Percentiles rank a stretch among this genome's conserved stretches.
These are phyloP conservation scores for Xylariaceae sp. DNA, from an alignment of 2,329 filamentous ascomycete species.

Conservation along the genomic window DNA sequence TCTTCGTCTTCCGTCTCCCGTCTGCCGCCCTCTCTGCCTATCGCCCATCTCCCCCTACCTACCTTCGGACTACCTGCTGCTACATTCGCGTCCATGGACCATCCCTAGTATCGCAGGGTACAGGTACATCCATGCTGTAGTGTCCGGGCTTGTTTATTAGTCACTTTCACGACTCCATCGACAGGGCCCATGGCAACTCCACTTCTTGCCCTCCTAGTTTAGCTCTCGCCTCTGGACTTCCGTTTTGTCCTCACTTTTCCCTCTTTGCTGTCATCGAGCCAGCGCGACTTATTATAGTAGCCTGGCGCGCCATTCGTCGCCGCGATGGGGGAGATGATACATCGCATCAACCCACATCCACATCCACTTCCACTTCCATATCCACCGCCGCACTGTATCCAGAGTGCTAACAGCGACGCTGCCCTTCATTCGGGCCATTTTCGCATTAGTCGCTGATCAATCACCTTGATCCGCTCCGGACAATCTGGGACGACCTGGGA, in stretches of 20 bases:
- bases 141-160: conserved; percentile 4
- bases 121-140: neutral
- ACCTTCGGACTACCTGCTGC: neutral
- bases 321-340: conserved; percentile 13
- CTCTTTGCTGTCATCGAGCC: neutral
- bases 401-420: conserved; percentile 10
- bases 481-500: neutral
- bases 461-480: conserved; percentile 9
- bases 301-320: conserved; percentile 9
- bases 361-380: too few relatives aligned
- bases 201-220: conserved; percentile 14
- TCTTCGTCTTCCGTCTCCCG: conserved; percentile 2
- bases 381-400: conserved; percentile 4
- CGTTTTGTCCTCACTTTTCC: conserved; percentile 2
- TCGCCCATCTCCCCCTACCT: neutral
- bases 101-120: neutral
- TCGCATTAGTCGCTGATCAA: conserved; percentile 15
- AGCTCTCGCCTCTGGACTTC: conserved; percentile 7
- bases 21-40: neutral
- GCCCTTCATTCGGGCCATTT: conserved; percentile 6
- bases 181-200: conserved; percentile 14
- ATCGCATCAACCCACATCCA: conserved; percentile 8
- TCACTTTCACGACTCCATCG: neutral
- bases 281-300: conserved; percentile 1
- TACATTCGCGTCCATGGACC: too few relatives aligned